A percentile compares a stretch with the other conserved stretches of the same genome.
These are phyloP conservation scores for Coemansia sp. DNA, from an alignment of 371 early-diverging fungal genomes.

Conservation along the genomic window DNA sequence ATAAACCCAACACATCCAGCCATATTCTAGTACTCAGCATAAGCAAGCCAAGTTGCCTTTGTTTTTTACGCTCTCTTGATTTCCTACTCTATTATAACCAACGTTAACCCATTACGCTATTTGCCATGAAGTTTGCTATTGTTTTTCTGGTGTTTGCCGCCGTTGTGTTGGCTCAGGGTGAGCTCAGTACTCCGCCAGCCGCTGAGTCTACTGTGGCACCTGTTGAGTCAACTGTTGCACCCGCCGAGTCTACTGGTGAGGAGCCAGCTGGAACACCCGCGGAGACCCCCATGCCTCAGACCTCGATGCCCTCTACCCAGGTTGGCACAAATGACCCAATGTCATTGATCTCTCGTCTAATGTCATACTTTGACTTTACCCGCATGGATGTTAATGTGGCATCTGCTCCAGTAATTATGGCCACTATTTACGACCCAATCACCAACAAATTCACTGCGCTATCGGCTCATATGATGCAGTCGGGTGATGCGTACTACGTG, in stretches of 20 bases:
- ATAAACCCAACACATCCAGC: too few relatives aligned
- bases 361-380: constrained; percentile 23
- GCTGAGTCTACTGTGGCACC: not conserved
- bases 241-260: not conserved
- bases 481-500: constrained; percentile 19
- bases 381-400: not conserved
- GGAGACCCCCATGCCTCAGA: not conserved
- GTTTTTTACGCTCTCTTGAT: not conserved
- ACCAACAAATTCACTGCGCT: constrained; percentile 10
- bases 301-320: not conserved
- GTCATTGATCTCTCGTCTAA: constrained; percentile 15
- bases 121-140: constrained; percentile 2
- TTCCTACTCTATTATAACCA: too few relatives aligned
- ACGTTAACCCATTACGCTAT: not conserved
- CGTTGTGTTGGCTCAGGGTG: not conserved
- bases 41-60: not conserved
- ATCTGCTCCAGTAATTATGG: constrained; percentile 10
- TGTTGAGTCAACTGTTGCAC: not conserved
- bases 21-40: too few relatives aligned
- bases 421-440: constrained; percentile 15
- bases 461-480: constrained; percentile 5
- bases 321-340: not conserved
- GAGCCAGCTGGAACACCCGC: not conserved
- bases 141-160: not conserved
- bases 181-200: not conserved